These are phyloP conservation scores for Globisporangium carolinianum DNA, from an alignment of 352 stramenopile species.

Conservation along the genomic window DNA sequence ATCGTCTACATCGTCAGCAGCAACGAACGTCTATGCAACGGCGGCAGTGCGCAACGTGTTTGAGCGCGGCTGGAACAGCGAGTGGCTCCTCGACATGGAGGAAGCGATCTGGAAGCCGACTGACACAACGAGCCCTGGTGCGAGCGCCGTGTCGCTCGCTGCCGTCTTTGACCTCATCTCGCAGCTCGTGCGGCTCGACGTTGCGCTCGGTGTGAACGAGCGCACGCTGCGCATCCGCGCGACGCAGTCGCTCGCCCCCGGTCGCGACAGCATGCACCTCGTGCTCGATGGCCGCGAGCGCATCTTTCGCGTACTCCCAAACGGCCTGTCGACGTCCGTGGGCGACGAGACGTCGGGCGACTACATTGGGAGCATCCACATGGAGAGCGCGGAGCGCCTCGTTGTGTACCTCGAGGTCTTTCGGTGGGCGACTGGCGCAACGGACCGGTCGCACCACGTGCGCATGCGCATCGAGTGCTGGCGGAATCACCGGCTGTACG, in stretches of 20 bases:
- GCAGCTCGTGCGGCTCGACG: conserved; percentile 33
- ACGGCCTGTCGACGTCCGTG: conserved; percentile 35
- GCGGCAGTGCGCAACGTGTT: conserved; percentile 19
- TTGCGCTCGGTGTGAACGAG: conserved; percentile 32
- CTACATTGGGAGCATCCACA: conserved; percentile 53
- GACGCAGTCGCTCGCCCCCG: conserved; percentile 18
- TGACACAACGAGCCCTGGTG: conserved; percentile 7
- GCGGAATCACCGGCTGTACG: conserved; percentile 26
- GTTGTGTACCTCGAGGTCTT: conserved; percentile 50
- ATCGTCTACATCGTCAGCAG: background rate
- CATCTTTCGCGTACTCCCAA: conserved; percentile 49
- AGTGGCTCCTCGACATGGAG: conserved; percentile 50
- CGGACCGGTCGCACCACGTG: conserved; percentile 28
- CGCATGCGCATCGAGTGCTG: conserved; percentile 37
- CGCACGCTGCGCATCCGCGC: conserved; percentile 32
- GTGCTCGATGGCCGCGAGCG: conserved; percentile 55
- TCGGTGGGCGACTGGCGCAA: conserved; percentile 24
- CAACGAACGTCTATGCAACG: conserved; percentile 1
- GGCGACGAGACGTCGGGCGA: conserved; percentile 28
- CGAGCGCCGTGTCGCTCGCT: conserved; percentile 27
- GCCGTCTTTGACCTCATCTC: conserved; percentile 40
- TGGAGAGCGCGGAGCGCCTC: conserved; percentile 30
- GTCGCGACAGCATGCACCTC: conserved; percentile 31
- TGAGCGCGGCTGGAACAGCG: conserved; percentile 37
- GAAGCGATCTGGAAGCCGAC: conserved; percentile 25